A percentile compares a stretch with the other conserved stretches of the same genome.
Conservation (phyloP, 495 filamentous ascomycete species). For the Penicillium canescens region DNA sequence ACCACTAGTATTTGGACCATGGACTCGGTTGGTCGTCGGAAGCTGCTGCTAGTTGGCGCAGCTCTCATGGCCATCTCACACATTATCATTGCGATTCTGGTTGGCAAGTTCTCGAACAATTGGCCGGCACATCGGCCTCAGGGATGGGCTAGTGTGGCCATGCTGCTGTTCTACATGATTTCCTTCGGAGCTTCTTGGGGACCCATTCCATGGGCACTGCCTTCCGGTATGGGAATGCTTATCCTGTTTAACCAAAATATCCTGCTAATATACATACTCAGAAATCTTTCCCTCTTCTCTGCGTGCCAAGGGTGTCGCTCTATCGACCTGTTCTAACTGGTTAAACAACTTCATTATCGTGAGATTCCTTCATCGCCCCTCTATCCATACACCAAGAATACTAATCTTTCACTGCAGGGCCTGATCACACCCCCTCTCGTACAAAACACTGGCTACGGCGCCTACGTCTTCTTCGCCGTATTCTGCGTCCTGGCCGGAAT, state of each 20-base stretch:
- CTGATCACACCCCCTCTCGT: conserved; percentile 56
- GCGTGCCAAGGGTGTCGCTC: conserved; percentile 53
- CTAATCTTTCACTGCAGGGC: conserved; percentile 25
- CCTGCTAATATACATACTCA: conserved; percentile 3
- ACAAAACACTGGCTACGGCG: conserved; percentile 54
- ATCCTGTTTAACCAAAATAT: neutral
- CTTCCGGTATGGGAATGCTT: conserved; percentile 25
- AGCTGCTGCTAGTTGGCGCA: conserved; percentile 46
- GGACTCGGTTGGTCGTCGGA: conserved; percentile 48
- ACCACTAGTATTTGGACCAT: conserved; percentile 50
- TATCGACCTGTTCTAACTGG: conserved; percentile 57
- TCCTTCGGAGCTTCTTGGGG: conserved; percentile 51
- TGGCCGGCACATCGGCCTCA: conserved; percentile 45
- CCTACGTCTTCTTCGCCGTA: conserved; percentile 57
- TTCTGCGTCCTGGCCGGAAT: conserved; percentile 56
- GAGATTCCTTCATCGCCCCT: conserved; percentile 1
- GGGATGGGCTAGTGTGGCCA: conserved; percentile 51
- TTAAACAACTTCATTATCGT: conserved; percentile 59
- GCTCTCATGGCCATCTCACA: conserved; percentile 50
- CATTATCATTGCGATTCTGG: conserved; percentile 51
- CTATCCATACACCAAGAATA: too few species aligned
- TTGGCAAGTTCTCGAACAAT: conserved; percentile 41
- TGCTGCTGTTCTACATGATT: conserved; percentile 50
- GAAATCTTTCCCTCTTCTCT: conserved; percentile 53
- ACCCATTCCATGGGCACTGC: conserved; percentile 48